Evolutionary conservation across 2,329 filamentous ascomycete species (phyloP).

Genomic region (Fusarium chuoi): DNA sequence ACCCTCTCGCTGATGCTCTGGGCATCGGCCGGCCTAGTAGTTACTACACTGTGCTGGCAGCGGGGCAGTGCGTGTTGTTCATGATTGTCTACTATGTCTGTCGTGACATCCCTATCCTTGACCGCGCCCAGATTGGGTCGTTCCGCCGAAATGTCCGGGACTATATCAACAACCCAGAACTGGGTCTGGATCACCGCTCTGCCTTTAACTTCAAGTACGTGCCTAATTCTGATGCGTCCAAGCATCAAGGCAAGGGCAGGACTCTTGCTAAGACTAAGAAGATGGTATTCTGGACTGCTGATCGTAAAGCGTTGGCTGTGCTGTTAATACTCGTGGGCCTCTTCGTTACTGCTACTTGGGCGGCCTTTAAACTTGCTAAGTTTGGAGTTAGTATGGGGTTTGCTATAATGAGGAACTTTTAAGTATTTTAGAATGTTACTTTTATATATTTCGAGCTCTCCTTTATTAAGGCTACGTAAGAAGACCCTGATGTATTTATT

Average conservation of each 20-base stretch:
- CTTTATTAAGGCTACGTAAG: too few species aligned
- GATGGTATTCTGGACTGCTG: not conserved
- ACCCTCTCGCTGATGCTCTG: not conserved
- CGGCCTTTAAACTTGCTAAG: accelerated
- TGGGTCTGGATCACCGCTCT: not conserved
- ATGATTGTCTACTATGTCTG: not conserved
- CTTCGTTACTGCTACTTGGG: accelerated
- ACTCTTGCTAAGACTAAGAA: not conserved
- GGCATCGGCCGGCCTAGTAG: not conserved
- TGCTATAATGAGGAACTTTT: too few species aligned
- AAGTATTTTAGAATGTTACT: too few species aligned
- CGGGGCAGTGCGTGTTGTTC: accelerated
- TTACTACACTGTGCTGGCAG: not conserved
- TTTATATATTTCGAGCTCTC: too few species aligned
- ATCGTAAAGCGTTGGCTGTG: not conserved
- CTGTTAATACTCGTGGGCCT: not conserved
- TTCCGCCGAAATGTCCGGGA: not conserved
- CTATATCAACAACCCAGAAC: not conserved
- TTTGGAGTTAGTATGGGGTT: not conserved
- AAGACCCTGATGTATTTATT: too few species aligned
- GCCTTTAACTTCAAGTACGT: not conserved
- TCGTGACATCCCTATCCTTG: not conserved
- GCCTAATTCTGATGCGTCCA: not conserved
- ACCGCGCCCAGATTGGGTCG: not conserved
- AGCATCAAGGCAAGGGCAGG: not conserved